Evolutionary conservation across 1,284 basidiomycete genomes (phyloP).

Genomic region (Leccinum angustisporum): DNA sequence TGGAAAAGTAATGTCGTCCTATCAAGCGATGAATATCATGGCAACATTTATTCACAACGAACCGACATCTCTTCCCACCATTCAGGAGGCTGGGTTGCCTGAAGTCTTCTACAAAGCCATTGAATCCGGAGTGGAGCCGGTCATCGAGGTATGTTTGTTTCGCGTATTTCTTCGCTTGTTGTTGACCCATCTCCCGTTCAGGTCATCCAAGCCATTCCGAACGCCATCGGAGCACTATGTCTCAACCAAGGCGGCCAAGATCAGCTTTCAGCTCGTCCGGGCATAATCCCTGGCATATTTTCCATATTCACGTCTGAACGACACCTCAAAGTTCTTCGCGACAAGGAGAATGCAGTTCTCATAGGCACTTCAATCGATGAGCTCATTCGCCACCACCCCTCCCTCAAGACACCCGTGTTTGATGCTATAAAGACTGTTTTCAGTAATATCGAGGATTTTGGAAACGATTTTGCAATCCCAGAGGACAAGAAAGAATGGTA

Average conservation of each 20-base stretch:
- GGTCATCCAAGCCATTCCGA: slow-evolving; percentile 91
- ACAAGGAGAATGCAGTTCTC: slow-evolving; percentile 90
- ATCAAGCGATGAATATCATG: slow-evolving; percentile 91
- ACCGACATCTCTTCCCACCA: slow-evolving; percentile 88
- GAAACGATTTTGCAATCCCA: slow-evolving; percentile 57
- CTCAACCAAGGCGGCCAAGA: slow-evolving; percentile 90
- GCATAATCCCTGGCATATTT: slow-evolving; percentile 84
- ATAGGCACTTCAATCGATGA: slow-evolving; percentile 93
- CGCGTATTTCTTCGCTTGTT: not conserved
- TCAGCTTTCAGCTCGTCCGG: slow-evolving; percentile 74
- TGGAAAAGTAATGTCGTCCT: slow-evolving; percentile 8
- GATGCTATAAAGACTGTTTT: slow-evolving; percentile 72
- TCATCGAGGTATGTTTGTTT: slow-evolving; percentile 67
- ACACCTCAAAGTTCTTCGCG: slow-evolving; percentile 84
- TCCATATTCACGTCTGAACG: slow-evolving; percentile 83
- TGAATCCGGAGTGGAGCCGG: slow-evolving; percentile 82
- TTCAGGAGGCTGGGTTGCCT: slow-evolving; percentile 92
- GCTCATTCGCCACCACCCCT: slow-evolving; percentile 94
- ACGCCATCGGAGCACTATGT: slow-evolving; percentile 96
- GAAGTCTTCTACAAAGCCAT: slow-evolving; percentile 87
- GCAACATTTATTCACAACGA: slow-evolving; percentile 99
- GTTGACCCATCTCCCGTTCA: slow-evolving; percentile 32
- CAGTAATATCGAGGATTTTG: slow-evolving; percentile 71
- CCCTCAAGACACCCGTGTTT: slow-evolving; percentile 79
- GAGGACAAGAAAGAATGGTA: slow-evolving; percentile 68